Conservation (phyloP, 768 basidiomycete genomes). For the Hygrocybe punicea region DNA sequence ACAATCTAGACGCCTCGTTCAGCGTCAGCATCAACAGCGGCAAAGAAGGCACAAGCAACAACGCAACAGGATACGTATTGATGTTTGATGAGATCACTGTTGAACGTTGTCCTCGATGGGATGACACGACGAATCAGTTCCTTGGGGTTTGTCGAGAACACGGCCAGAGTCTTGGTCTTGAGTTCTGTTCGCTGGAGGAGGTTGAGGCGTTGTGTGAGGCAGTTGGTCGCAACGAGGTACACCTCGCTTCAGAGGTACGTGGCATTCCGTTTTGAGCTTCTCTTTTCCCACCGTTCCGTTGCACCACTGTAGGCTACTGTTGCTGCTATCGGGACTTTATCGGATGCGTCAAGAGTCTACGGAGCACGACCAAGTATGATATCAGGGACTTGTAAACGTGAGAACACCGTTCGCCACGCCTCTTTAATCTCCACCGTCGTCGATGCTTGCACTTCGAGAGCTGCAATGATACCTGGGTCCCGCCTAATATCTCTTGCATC, state of each 20-base stretch:
- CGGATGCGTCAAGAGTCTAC: conserved; percentile 12
- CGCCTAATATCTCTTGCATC: conserved; percentile 8
- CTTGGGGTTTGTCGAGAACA: conserved; percentile 25
- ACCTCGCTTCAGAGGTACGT: background rate
- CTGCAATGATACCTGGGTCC: too few species aligned
- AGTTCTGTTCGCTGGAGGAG: conserved; percentile 14
- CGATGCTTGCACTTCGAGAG: too few species aligned
- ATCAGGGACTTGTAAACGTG: too few species aligned
- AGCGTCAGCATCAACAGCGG: background rate
- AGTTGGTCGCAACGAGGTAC: background rate
- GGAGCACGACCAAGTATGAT: too few species aligned
- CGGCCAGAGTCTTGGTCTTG: conserved; percentile 8
- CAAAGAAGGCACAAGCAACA: background rate
- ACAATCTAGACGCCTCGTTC: background rate
- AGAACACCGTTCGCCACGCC: too few species aligned
- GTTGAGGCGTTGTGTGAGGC: conserved; percentile 2
- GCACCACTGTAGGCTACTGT: background rate
- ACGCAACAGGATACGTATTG: background rate
- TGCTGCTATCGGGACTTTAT: conserved; percentile 24
- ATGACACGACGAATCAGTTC: conserved; percentile 20
- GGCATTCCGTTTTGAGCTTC: conserved; percentile 3
- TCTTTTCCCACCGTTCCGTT: conserved; percentile 1
- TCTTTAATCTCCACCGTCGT: too few species aligned
- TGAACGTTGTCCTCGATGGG: conserved; percentile 13
- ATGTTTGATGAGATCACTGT: background rate